Evolutionary conservation across 805 yeast genomes (phyloP).

Genomic region (Ogataea ganodermae): DNA sequence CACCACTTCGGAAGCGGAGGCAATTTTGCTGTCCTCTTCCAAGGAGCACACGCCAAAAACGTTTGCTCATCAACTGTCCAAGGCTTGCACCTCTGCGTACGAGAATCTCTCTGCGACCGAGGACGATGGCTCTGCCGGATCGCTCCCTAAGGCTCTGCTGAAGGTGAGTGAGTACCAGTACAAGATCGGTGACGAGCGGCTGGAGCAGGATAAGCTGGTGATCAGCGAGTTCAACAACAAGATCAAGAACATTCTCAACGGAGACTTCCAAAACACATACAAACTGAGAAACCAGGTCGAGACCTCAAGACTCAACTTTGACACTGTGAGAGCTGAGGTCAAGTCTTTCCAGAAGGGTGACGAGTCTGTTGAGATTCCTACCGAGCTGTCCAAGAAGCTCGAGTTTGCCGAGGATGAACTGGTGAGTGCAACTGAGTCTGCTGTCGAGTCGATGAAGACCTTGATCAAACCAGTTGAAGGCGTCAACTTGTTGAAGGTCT

Average conservation of each 20-base stretch:
- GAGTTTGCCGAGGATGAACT: slow-evolving; percentile 72
- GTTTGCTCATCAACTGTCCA: slow-evolving; percentile 68
- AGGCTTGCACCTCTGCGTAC: slow-evolving; percentile 53
- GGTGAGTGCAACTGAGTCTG: slow-evolving; percentile 74
- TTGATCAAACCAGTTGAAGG: slow-evolving; percentile 68
- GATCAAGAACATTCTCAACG: slow-evolving; percentile 52
- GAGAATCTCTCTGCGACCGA: slow-evolving; percentile 41
- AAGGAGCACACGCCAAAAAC: slow-evolving; percentile 59
- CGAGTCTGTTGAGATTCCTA: slow-evolving; percentile 44
- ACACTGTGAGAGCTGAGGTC: slow-evolving; percentile 63
- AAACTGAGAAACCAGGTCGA: slow-evolving; percentile 69
- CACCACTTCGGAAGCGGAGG: slow-evolving; percentile 67
- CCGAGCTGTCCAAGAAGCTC: slow-evolving; percentile 52
- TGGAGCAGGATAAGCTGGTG: slow-evolving; percentile 68
- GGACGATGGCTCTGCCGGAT: slow-evolving; percentile 44
- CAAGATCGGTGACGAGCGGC: slow-evolving; percentile 66
- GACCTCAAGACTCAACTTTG: slow-evolving; percentile 67
- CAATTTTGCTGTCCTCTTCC: slow-evolving; percentile 43
- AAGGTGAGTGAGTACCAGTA: slow-evolving; percentile 57
- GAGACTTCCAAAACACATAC: slow-evolving; percentile 61
- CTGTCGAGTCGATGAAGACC: slow-evolving; percentile 77
- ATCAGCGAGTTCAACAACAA: slow-evolving; percentile 59
- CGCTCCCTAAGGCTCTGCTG: slow-evolving; percentile 55
- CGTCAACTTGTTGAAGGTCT: slow-evolving; percentile 62
- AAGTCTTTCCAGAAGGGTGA: slow-evolving; percentile 40